Evolutionary conservation across 176 grass and related monocot species (phyloP).

Genomic region (Oryza rufipogon): DNA sequence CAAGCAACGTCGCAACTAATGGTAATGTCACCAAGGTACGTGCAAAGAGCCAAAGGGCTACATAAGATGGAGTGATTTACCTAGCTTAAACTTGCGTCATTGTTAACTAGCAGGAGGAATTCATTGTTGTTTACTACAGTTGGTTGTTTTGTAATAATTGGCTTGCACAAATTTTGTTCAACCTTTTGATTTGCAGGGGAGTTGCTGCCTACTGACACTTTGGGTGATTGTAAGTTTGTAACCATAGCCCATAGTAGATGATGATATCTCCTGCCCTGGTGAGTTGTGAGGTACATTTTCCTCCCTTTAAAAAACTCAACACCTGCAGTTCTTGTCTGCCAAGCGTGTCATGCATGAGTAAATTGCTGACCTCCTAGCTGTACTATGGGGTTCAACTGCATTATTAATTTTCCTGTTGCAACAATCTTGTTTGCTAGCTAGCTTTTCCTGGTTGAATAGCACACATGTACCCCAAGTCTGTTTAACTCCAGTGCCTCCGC

Average conservation of each 20-base stretch:
- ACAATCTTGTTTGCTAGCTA: background rate
- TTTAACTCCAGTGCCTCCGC: background rate
- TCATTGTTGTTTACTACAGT: background rate
- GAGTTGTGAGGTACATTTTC: conserved; percentile 33
- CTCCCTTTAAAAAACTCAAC: background rate
- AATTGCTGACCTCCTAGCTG: background rate
- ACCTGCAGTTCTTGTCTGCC: background rate
- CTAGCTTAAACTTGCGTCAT: background rate
- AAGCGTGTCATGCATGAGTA: background rate
- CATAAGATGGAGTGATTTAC: background rate
- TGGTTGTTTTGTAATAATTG: background rate
- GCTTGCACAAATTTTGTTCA: background rate
- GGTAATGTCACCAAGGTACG: background rate
- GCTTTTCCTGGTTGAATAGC: background rate
- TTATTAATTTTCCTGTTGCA: conserved; percentile 15
- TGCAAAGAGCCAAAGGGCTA: background rate
- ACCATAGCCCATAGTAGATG: background rate
- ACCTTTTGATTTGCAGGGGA: background rate
- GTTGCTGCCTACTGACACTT: conserved; percentile 32
- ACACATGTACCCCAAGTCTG: background rate
- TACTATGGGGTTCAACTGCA: background rate
- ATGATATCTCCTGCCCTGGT: too few species aligned
- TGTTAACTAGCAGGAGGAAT: background rate
- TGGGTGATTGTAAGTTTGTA: conserved; percentile 41
- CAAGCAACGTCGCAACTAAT: background rate